These are phyloP conservation scores for Amanita phalloides DNA, from an alignment of 768 basidiomycete genomes.

Conservation along the genomic window DNA sequence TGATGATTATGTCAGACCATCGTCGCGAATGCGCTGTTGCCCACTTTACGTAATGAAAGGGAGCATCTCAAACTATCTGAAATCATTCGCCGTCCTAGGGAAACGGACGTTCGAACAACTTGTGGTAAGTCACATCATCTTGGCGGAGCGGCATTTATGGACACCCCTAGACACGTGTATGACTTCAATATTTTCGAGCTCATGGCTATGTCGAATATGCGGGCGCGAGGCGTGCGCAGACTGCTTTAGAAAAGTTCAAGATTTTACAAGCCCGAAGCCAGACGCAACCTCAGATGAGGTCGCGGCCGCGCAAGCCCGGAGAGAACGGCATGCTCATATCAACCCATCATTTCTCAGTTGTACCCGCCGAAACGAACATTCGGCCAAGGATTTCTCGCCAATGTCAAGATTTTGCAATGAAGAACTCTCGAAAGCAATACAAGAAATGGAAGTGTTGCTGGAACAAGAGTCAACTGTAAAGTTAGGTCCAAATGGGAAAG, in stretches of 20 bases:
- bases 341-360: conserved; percentile 73
- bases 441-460: conserved; percentile 55
- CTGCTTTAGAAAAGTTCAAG: conserved; percentile 63
- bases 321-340: conserved; percentile 50
- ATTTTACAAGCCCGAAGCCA: conserved; percentile 44
- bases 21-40: conserved; percentile 58
- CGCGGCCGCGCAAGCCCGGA: conserved; percentile 34
- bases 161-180: conserved; percentile 70
- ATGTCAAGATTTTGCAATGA: conserved; percentile 63
- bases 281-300: conserved; percentile 37
- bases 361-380: conserved; percentile 62
- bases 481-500: background rate
- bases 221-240: conserved; percentile 85
- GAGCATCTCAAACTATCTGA: conserved; percentile 44
- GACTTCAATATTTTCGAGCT: conserved; percentile 84
- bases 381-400: conserved; percentile 58
- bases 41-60: conserved; percentile 53
- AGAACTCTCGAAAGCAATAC: conserved; percentile 57
- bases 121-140: conserved; percentile 47
- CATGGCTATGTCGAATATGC: conserved; percentile 87
- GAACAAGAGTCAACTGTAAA: conserved; percentile 7
- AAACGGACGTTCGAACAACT: conserved; percentile 75
- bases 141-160: background rate
- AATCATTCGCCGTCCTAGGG: conserved; percentile 64
- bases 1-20: conserved; percentile 33